Percentiles rank a stretch among this genome's conserved stretches.
These are phyloP conservation scores for Podospora appendiculata DNA, from an alignment of 495 filamentous ascomycete species.

Conservation along the genomic window DNA sequence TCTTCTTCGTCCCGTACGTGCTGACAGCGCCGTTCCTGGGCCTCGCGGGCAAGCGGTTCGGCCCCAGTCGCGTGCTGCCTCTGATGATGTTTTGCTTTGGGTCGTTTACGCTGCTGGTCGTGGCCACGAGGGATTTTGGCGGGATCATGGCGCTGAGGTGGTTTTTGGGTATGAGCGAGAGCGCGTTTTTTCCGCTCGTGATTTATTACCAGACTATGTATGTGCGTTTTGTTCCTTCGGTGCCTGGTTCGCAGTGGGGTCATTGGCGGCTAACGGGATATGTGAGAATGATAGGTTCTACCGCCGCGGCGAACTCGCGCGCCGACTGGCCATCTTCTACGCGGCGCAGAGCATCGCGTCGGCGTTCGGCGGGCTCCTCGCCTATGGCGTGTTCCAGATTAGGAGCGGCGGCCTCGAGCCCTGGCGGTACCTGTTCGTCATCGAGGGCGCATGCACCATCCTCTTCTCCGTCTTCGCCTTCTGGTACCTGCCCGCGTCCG, in stretches of 20 bases:
- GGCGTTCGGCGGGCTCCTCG: conserved; percentile 66
- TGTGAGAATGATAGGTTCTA: too few species aligned
- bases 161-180: conserved; percentile 65
- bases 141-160: conserved; percentile 60
- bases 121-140: conserved; percentile 51
- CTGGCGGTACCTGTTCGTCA: conserved; percentile 74
- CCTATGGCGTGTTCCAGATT: conserved; percentile 73
- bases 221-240: not conserved
- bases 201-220: conserved; percentile 39
- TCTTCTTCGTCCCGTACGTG: conserved; percentile 77
- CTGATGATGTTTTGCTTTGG: conserved; percentile 63
- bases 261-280: too few species aligned
- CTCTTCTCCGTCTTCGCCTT: conserved; percentile 60
- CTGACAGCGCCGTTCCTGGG: conserved; percentile 58
- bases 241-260: too few species aligned
- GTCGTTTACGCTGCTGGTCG: conserved; percentile 44
- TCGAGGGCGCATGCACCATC: conserved; percentile 57
- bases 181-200: conserved; percentile 65
- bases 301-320: conserved; percentile 65
- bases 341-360: conserved; percentile 67
- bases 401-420: conserved; percentile 33
- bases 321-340: conserved; percentile 72
- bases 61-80: conserved; percentile 55
- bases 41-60: conserved; percentile 62
- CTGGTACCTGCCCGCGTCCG: conserved; percentile 61